phyloP scores from a whole-genome alignment of 352 stramenopile species.

The Phytopythium chamaehyphon region DNA sequence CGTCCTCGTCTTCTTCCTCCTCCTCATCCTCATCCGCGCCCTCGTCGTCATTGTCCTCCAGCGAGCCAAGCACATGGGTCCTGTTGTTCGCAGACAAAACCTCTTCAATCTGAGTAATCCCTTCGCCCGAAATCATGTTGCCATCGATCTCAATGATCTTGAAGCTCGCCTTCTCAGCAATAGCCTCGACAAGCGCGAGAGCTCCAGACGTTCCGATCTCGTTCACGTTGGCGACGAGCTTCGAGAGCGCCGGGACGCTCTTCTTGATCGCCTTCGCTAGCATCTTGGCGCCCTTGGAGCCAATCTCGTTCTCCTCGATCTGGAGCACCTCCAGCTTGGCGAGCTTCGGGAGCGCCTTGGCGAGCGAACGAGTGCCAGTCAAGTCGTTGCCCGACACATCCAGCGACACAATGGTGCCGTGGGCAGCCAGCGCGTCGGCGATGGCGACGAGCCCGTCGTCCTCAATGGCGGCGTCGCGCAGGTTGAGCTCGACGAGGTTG shows the following conservation, averaged over 20 bases:
- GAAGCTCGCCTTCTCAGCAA: constrained; percentile 52
- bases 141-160: constrained; percentile 68
- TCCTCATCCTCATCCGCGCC: constrained; percentile 61
- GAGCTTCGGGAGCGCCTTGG: constrained; percentile 34
- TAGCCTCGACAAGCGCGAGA: constrained; percentile 62
- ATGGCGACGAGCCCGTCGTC: constrained; percentile 88
- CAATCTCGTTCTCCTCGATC: constrained; percentile 94
- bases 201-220: constrained; percentile 89
- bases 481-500: constrained; percentile 82
- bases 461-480: constrained; percentile 89
- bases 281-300: constrained; percentile 67
- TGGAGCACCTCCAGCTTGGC: constrained; percentile 76
- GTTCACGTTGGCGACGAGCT: constrained; percentile 85
- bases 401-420: constrained; percentile 47
- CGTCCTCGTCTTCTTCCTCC: constrained; percentile 43
- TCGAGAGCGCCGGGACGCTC: constrained; percentile 53
- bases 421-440: constrained; percentile 53
- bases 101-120: constrained; percentile 48
- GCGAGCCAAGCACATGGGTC: constrained; percentile 50
- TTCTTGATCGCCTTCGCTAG: constrained; percentile 71
- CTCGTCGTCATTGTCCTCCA: constrained; percentile 85
- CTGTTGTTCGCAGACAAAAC: constrained; percentile 50
- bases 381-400: constrained; percentile 95
- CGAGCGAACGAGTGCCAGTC: constrained; percentile 61
- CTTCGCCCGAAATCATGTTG: constrained; percentile 75